Evolutionary conservation across 2,329 filamentous ascomycete genomes (phyloP).

Genomic region (Fusarium nelsonii): DNA sequence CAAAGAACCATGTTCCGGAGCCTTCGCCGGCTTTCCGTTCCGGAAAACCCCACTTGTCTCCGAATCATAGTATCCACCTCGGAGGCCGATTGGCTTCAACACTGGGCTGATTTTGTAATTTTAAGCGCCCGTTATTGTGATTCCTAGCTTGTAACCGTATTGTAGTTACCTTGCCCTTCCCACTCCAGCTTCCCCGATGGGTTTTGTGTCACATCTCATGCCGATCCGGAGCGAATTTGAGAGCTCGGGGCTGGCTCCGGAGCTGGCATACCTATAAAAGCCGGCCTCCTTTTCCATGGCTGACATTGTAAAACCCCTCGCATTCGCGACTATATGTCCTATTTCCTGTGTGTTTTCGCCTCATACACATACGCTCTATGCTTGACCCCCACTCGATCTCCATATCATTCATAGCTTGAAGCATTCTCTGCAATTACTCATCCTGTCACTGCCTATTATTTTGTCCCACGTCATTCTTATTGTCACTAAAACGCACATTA

Average conservation of each 20-base stretch:
- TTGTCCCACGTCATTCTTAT: neutral
- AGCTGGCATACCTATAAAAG: neutral
- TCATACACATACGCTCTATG: too few relatives aligned
- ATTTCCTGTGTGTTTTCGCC: too few relatives aligned
- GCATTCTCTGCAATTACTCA: too few relatives aligned
- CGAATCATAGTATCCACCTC: constrained; percentile 16
- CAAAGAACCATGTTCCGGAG: neutral
- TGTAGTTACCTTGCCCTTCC: neutral
- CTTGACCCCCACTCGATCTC: too few relatives aligned
- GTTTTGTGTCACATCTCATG: neutral
- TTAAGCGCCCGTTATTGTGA: neutral
- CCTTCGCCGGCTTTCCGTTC: neutral
- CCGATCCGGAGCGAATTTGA: neutral
- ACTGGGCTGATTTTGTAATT: neutral
- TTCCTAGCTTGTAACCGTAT: neutral
- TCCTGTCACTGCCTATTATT: neutral
- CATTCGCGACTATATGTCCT: too few relatives aligned
- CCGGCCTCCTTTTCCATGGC: neutral
- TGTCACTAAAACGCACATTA: neutral
- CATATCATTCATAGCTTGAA: neutral
- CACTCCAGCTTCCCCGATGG: too few relatives aligned
- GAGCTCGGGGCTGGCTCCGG: neutral
- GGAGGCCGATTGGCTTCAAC: neutral
- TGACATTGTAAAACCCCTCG: neutral
- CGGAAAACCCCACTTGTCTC: constrained; percentile 8